A percentile compares a stretch with the other conserved stretches of the same genome.
These are phyloP conservation scores for Coemansia sp. DNA, from an alignment of 192 early-diverging fungal genomes.

Conservation along the genomic window DNA sequence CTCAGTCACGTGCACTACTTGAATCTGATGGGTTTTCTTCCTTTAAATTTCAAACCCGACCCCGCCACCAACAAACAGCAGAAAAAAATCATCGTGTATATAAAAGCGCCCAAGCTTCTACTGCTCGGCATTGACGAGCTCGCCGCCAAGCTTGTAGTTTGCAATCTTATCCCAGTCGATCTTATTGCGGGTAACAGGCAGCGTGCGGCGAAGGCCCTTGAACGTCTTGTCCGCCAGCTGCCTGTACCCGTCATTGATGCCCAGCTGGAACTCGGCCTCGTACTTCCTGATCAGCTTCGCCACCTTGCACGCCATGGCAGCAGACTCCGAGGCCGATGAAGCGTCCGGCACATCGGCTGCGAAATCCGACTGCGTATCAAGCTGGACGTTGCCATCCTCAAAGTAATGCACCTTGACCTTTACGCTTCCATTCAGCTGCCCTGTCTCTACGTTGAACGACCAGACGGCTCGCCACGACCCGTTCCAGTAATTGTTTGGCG, in stretches of 20 bases:
- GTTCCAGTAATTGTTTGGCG: constrained; percentile 95
- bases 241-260: constrained; percentile 79
- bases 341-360: constrained; percentile 22
- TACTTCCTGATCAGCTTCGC: constrained; percentile 67
- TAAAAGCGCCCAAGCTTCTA: neutral
- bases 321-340: constrained; percentile 1
- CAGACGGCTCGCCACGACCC: constrained; percentile 91
- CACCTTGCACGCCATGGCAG: constrained; percentile 56
- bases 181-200: constrained; percentile 91
- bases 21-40: no score
- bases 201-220: constrained; percentile 82
- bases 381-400: constrained; percentile 99
- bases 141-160: constrained; percentile 48
- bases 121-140: constrained; percentile 37
- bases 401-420: constrained; percentile 95
- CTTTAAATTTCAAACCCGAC: no score
- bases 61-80: neutral
- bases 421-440: constrained; percentile 69
- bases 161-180: constrained; percentile 89
- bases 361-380: constrained; percentile 78
- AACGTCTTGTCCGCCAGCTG: constrained; percentile 88
- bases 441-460: constrained; percentile 63
- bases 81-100: neutral
- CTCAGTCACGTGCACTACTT: no score
- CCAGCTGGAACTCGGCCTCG: constrained; percentile 83